These are phyloP conservation scores for Saccharomycopsis microspora DNA, from an alignment of 805 yeast species.

Conservation along the genomic window DNA sequence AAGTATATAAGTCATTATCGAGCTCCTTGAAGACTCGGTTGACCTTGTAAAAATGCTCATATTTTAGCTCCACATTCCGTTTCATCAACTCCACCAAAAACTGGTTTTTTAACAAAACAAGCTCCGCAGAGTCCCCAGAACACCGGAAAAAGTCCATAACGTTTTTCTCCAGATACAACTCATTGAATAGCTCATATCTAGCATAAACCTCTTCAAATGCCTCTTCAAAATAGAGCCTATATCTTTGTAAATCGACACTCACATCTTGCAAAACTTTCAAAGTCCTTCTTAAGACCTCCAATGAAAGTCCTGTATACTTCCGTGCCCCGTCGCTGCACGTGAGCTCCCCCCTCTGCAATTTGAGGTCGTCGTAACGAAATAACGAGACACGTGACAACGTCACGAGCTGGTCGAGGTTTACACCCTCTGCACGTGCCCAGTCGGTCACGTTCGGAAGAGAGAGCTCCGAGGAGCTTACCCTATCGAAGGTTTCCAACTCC, in stretches of 20 bases:
- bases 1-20: neutral
- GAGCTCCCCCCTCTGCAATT: neutral
- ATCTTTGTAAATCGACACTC: neutral
- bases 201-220: constrained; percentile 4
- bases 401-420: constrained; percentile 7
- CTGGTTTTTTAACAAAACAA: constrained; percentile 6
- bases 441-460: constrained; percentile 5
- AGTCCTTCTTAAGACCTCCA: constrained; percentile 1
- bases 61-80: constrained; percentile 7
- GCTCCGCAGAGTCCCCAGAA: constrained; percentile 1
- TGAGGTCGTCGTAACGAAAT: neutral
- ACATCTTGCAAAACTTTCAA: constrained; percentile 3
- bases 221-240: constrained; percentile 3
- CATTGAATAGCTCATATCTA: constrained; percentile 1
- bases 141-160: constrained; percentile 11
- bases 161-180: neutral
- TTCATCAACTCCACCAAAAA: constrained; percentile 10
- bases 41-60: constrained; percentile 4
- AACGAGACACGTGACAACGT: constrained; percentile 5
- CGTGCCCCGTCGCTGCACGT: neutral
- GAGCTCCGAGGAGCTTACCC: constrained; percentile 1
- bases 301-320: constrained; percentile 7
- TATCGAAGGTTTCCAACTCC: constrained; percentile 5
- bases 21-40: neutral
- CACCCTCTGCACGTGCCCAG: constrained; percentile 4